Conservation (phyloP, 768 basidiomycete species). For the Candolleomyces eurysporus region DNA sequence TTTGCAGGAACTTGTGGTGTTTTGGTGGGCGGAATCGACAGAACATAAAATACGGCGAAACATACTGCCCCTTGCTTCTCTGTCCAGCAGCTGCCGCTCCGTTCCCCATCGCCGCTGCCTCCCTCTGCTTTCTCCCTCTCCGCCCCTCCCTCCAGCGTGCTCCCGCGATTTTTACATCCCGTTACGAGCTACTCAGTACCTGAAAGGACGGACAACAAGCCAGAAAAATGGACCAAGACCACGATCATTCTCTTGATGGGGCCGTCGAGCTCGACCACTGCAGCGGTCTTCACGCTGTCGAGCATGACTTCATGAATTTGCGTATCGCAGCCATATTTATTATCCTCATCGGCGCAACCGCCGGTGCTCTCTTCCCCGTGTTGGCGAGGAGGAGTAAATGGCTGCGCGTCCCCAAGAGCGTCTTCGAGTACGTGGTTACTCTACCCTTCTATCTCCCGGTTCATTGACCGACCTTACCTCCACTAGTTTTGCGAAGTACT, state of each 20-base stretch:
- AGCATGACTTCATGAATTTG: slow-evolving; percentile 32
- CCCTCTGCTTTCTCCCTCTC: background rate
- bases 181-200: too few relatives aligned
- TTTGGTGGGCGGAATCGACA: background rate
- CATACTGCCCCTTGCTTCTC: slow-evolving; percentile 26
- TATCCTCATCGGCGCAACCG: slow-evolving; percentile 56
- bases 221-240: too few relatives aligned
- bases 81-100: background rate
- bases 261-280: background rate
- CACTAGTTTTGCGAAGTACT: slow-evolving; percentile 78
- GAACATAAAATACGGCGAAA: slow-evolving; percentile 50
- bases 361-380: slow-evolving; percentile 72
- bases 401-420: slow-evolving; percentile 53
- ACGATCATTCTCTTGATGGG: background rate
- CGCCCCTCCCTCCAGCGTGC: background rate
- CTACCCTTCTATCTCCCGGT: background rate
- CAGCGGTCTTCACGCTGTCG: background rate
- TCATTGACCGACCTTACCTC: slow-evolving; percentile 10
- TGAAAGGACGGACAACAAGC: slow-evolving; percentile 7
- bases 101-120: background rate
- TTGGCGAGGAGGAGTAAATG: slow-evolving; percentile 50
- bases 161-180: too few relatives aligned
- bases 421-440: slow-evolving; percentile 62
- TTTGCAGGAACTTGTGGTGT: background rate
- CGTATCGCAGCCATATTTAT: slow-evolving; percentile 76